Evolutionary conservation across 495 filamentous ascomycete species (phyloP).

Genomic region (Penicillium psychrofluorescens): DNA sequence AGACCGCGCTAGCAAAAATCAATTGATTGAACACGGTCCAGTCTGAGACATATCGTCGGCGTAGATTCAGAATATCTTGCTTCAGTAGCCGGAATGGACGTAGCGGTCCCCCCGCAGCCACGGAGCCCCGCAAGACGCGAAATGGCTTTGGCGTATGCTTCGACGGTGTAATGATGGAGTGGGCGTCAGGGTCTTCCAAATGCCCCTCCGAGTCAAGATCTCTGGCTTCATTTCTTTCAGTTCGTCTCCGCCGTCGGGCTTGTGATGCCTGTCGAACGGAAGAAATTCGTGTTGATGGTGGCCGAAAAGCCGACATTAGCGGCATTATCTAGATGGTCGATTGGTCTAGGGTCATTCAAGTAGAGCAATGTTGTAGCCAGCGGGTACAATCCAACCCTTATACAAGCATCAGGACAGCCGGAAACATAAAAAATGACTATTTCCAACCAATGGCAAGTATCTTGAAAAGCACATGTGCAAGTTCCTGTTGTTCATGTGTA

Average conservation of each 20-base stretch:
- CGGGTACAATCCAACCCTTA: too few species aligned
- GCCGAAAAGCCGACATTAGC: slow-evolving; percentile 30
- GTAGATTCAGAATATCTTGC: slow-evolving; percentile 51
- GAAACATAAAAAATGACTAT: too few species aligned
- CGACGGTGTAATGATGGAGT: slow-evolving; percentile 34
- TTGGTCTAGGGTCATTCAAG: background rate
- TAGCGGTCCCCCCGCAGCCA: slow-evolving; percentile 34
- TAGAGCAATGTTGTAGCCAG: background rate
- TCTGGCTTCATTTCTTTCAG: slow-evolving; percentile 1
- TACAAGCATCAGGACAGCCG: too few species aligned
- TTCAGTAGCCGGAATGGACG: slow-evolving; percentile 56
- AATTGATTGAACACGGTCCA: slow-evolving; percentile 66
- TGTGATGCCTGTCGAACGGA: slow-evolving; percentile 16
- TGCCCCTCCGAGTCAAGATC: slow-evolving; percentile 9
- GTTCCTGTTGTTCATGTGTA: too few species aligned
- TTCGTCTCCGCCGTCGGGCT: slow-evolving; percentile 13
- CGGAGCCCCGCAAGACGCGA: slow-evolving; percentile 25
- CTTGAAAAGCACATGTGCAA: too few species aligned
- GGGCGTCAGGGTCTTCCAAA: slow-evolving; percentile 21
- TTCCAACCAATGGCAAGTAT: too few species aligned
- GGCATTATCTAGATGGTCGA: slow-evolving; percentile 14
- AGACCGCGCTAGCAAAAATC: slow-evolving; percentile 62
- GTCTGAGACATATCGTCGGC: slow-evolving; percentile 53
- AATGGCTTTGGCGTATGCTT: slow-evolving; percentile 34
- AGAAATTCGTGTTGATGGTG: slow-evolving; percentile 23